Evolutionary conservation across 352 stramenopile species (phyloP).

Genomic region (Globisporangium apiculatum): DNA sequence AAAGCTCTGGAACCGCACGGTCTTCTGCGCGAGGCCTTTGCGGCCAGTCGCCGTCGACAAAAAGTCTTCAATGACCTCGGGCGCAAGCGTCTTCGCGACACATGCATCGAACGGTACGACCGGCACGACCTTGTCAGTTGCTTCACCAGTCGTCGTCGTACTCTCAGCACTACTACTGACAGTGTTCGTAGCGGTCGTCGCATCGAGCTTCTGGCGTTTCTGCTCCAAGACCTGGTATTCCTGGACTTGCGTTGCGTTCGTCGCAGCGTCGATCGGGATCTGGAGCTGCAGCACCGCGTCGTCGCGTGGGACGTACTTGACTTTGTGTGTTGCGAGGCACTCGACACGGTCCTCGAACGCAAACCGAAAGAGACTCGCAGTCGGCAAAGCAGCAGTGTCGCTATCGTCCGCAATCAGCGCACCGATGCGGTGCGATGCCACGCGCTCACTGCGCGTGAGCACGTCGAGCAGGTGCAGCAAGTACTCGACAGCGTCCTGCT

Average conservation of each 20-base stretch:
- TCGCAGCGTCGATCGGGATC: slow-evolving; percentile 84
- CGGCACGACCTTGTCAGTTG: slow-evolving; percentile 64
- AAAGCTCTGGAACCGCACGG: slow-evolving; percentile 90
- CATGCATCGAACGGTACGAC: slow-evolving; percentile 93
- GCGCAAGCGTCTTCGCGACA: slow-evolving; percentile 88
- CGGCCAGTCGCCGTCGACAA: slow-evolving; percentile 64
- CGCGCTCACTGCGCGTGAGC: slow-evolving; percentile 83
- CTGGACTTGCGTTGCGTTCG: slow-evolving; percentile 78
- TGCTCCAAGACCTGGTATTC: slow-evolving; percentile 83
- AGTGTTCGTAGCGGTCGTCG: too few species aligned
- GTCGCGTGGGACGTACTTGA: slow-evolving; percentile 83
- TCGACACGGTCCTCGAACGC: slow-evolving; percentile 79
- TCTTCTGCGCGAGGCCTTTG: slow-evolving; percentile 77
- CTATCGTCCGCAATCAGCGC: slow-evolving; percentile 26
- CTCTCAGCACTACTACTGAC: slow-evolving; percentile 19
- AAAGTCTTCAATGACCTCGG: slow-evolving; percentile 91
- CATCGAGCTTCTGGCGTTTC: slow-evolving; percentile 83
- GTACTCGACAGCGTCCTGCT: slow-evolving; percentile 98
- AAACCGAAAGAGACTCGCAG: slow-evolving; percentile 92
- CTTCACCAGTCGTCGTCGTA: slow-evolving; percentile 18
- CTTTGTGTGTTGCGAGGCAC: slow-evolving; percentile 63
- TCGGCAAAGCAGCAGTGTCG: slow-evolving; percentile 18
- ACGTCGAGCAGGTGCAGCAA: slow-evolving; percentile 94
- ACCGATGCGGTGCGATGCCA: slow-evolving; percentile 39
- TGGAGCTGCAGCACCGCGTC: slow-evolving; percentile 80